These are phyloP conservation scores for Bruguiera gymnorhiza DNA, from an alignment of 345 rosid genomes.

Conservation along the genomic window DNA sequence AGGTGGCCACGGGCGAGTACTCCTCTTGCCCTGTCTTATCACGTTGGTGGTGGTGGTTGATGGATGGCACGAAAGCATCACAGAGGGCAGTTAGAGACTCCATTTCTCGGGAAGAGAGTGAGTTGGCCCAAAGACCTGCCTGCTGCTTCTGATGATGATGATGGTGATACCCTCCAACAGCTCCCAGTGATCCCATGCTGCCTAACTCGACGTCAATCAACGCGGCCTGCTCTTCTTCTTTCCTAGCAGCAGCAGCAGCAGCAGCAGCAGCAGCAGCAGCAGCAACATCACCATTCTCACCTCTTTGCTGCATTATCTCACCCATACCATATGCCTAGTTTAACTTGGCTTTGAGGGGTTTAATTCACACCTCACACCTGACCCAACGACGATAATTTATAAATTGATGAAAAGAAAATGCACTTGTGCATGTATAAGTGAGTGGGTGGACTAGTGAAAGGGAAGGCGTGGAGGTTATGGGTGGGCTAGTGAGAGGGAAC, in stretches of 20 bases:
- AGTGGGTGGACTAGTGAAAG: too few relatives aligned
- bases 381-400: too few relatives aligned
- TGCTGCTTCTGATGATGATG: neutral
- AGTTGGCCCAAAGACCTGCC: constrained; percentile 28
- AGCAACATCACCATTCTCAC: too few relatives aligned
- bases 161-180: too few relatives aligned
- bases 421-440: too few relatives aligned
- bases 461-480: neutral
- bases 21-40: neutral
- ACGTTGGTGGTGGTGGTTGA: constrained; percentile 13
- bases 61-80: constrained; percentile 63
- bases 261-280: too few relatives aligned
- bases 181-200: neutral
- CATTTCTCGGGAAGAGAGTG: constrained; percentile 55
- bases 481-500: neutral
- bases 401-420: too few relatives aligned
- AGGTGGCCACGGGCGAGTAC: constrained; percentile 20
- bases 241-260: neutral
- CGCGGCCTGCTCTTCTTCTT: neutral
- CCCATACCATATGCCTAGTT: too few relatives aligned
- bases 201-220: neutral
- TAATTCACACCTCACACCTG: too few relatives aligned
- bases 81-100: constrained; percentile 66
- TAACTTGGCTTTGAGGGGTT: too few relatives aligned
- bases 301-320: too few relatives aligned